Evolutionary conservation across 1,284 basidiomycete species (phyloP).

Genomic region (Agaricales sp.): DNA sequence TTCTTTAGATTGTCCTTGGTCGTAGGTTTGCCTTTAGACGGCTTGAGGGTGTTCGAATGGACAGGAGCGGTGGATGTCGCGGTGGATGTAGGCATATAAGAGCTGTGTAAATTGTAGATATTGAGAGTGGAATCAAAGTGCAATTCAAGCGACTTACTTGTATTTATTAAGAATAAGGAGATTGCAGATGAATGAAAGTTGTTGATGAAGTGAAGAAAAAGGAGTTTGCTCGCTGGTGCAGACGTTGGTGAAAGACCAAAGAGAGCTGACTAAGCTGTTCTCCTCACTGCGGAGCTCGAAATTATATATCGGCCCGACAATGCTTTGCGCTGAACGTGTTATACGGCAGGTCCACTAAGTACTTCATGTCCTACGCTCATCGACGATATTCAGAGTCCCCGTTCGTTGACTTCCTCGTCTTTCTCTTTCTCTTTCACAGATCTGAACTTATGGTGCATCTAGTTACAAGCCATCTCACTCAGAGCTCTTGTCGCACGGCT

Average conservation of each 20-base stretch:
- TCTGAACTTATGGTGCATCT: no score
- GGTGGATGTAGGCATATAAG: constrained; percentile 31
- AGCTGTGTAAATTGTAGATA: background rate
- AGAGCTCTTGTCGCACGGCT: background rate
- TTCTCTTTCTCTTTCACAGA: background rate
- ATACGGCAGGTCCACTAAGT: background rate
- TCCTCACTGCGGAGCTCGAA: background rate
- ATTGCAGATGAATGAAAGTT: background rate
- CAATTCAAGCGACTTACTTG: no score
- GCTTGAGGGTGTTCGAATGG: constrained; percentile 5
- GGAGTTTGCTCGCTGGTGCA: background rate
- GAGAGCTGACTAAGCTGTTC: no score
- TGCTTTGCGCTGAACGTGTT: background rate
- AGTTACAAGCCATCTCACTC: background rate
- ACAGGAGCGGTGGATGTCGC: constrained; percentile 22
- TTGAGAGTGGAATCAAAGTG: background rate
- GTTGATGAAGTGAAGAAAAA: background rate
- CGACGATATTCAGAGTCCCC: background rate
- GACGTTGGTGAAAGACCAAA: background rate
- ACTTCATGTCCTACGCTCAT: background rate
- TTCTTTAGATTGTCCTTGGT: constrained; percentile 34
- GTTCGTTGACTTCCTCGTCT: background rate
- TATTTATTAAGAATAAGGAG: no score
- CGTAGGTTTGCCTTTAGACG: constrained; percentile 11
- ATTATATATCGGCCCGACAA: background rate